These are phyloP conservation scores for Periconia sp. DNA, from an alignment of 2,329 filamentous ascomycete genomes.

Conservation along the genomic window DNA sequence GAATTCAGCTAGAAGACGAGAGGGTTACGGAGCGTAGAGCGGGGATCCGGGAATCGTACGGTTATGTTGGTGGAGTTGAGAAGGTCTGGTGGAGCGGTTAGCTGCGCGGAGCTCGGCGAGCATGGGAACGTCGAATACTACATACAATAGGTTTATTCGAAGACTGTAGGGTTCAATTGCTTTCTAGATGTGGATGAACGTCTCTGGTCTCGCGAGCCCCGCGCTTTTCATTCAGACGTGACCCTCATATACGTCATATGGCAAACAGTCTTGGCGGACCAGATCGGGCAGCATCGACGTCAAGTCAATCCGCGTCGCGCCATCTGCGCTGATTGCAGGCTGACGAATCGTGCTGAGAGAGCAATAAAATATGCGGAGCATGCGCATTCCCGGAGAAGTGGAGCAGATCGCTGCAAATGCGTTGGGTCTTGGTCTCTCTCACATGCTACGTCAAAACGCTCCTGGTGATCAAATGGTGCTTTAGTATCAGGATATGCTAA, in stretches of 20 bases:
- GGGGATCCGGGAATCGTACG: conserved; percentile 1
- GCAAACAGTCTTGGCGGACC: conserved; percentile 16
- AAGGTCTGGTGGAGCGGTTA: background rate
- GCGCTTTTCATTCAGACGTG: conserved; percentile 22
- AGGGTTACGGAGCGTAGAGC: conserved; percentile 2
- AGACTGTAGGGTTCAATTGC: background rate
- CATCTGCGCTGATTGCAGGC: conserved; percentile 11
- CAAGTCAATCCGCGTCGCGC: conserved; percentile 23
- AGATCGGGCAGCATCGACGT: conserved; percentile 33
- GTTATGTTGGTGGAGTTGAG: conserved; percentile 5
- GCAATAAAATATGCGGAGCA: no score
- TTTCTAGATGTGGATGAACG: conserved; percentile 6
- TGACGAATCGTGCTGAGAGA: no score
- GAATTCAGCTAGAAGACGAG: background rate
- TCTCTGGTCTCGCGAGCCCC: conserved; percentile 6
- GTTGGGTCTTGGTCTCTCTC: no score
- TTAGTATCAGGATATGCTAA: no score
- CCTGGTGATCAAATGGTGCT: no score
- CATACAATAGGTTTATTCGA: background rate
- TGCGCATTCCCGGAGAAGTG: no score
- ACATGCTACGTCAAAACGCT: no score
- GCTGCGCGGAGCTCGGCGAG: background rate
- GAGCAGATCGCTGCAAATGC: no score
- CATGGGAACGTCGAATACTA: background rate
- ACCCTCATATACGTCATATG: conserved; percentile 35